Base-by-base conservation (phyloP, 306 rosid species). In the Biancaea sappan region DNA sequence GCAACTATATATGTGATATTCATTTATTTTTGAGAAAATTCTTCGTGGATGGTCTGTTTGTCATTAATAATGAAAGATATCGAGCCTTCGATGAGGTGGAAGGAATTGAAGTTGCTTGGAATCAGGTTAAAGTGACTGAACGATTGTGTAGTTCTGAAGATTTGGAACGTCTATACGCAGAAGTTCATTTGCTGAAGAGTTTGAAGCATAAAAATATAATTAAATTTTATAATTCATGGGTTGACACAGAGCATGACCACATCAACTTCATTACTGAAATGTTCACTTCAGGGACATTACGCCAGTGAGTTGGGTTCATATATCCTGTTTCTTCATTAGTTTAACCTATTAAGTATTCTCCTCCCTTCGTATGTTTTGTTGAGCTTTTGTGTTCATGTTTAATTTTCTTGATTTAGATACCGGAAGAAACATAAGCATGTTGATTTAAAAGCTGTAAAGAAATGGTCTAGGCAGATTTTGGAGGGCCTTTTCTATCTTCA, bases 91-190 rank as follows among this genome's bases (percentile, higher is more conserved):
- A 94, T 83, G 96, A 89, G 72, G 83, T 84, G 85, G 98, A 94
- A 82, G 98, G 98, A 41, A 88, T 94, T 75, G 98, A 91, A 85
- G 98, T 94, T 69, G 98, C 98, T 70, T 94, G 98, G 98, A 94
- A 94, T 82, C 98, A 94, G 85, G 85, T 91, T 66, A 94, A 84
- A 88, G 88, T 91, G 73, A 86, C 89, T 8, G 97, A 94, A 88
- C 72, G 89, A 29, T 67, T 92, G 75, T 85, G 84, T 25, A 79
- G 88, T 80, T 88, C 98, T 2, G 96, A 79, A 43, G 97, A 91
- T 77, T 78, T 94, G 64, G 98, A 88, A 80, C 90, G 98, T 16
- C 88, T 94, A 29, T 94, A 89, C 83, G 89, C 96, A 0, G 97
- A 94, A 84, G 98, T 91, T 77, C 96, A 88, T 85, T 75, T 94